phyloP scores from a whole-genome alignment of 805 yeast genomes.

The Lachancea cidri region DNA sequence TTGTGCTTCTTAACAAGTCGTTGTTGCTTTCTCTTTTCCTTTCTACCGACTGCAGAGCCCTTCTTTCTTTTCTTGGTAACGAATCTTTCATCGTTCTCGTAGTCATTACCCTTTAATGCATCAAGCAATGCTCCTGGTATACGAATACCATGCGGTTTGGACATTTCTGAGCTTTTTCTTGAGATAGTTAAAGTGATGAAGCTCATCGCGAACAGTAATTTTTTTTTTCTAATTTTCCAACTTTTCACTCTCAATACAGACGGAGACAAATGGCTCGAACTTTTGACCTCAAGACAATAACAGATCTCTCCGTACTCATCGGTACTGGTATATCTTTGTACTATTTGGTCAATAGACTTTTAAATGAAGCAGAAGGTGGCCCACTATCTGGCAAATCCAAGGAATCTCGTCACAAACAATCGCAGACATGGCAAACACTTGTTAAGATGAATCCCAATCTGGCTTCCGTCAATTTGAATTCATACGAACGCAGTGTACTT shows the following conservation, averaged over 20 bases:
- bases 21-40: conserved; percentile 40
- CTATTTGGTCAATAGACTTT: conserved; percentile 46
- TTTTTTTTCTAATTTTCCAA: neutral
- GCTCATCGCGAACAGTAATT: conserved; percentile 10
- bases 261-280: conserved; percentile 27
- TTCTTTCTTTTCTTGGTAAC: conserved; percentile 33
- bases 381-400: conserved; percentile 40
- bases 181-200: too few relatives aligned
- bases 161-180: conserved; percentile 2
- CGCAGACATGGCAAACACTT: conserved; percentile 51
- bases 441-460: conserved; percentile 54
- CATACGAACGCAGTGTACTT: conserved; percentile 74
- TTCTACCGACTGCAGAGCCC: conserved; percentile 32
- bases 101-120: conserved; percentile 44
- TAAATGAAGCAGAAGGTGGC: conserved; percentile 41
- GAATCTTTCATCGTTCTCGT: conserved; percentile 38
- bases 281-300: conserved; percentile 36
- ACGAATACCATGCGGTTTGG: conserved; percentile 41
- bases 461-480: conserved; percentile 45
- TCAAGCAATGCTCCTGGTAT: conserved; percentile 53
- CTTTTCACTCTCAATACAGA: neutral
- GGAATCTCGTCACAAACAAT: conserved; percentile 58
- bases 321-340: conserved; percentile 71
- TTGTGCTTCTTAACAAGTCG: conserved; percentile 34
- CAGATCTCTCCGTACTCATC: conserved; percentile 45